Base-by-base conservation (phyloP, 1,139 yeast genomes). In the Hemisphaericaspora lyxosophila region DNA sequence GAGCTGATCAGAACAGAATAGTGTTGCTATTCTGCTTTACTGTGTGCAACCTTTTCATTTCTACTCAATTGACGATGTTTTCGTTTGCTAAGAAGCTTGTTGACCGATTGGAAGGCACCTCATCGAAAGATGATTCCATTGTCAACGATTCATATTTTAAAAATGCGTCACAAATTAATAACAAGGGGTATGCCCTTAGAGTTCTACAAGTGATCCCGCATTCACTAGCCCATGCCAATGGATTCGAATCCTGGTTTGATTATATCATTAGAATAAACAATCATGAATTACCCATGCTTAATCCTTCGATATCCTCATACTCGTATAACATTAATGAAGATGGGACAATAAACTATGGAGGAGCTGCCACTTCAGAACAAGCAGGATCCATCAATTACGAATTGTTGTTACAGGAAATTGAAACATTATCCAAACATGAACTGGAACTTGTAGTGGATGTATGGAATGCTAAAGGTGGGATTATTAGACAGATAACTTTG, bases 381-480 rank as follows among this genome's bases (percentile, higher is more conserved):
- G 74, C 69, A 1, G 62, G 68, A 1, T 54, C 59, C 45, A 55
- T 72, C 7, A 59, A 67, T 45, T 62, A 53, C 41, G 70, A 66
- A 18, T 46, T 60, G 32, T 46, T 72, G 18, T 44, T 52, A 9
- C 63, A 67, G 42, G 75, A 70, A 42, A 54, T 76, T 15, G 43
- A 45, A 12, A 57, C 60, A 33, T 54, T 64, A 30, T 61, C 69
- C n/a, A 54, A 59, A 15, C 62, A 65, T 35, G 61, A 64, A 22
- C 51, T 59, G 51, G 51, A 64, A 41, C 54, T 85, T n/a, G 62
- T 70, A 2, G 65, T 90, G 31, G 82, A 78, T 35, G 81, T 89
- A 3, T 92, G 96, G 95, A 82, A 80, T 37, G 92, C 96, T 4
- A 90, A 90, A 61, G 98, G 98, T 22, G 90, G 95, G 2, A 57